Evolutionary conservation across 257 asterid genomes (phyloP).

Genomic region (Oldenlandia corymbosa): DNA sequence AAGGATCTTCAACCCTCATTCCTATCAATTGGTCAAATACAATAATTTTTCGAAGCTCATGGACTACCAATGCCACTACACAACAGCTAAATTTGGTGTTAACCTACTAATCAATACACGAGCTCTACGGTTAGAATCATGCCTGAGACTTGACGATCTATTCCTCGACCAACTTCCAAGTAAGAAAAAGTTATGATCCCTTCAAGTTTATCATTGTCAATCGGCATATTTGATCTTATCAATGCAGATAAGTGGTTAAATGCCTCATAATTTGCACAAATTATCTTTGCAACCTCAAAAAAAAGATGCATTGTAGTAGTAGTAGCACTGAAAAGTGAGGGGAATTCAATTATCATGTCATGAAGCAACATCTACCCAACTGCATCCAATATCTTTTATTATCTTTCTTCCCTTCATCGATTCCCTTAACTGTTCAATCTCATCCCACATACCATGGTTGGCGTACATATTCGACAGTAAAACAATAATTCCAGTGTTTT

Average conservation of each 20-base stretch:
- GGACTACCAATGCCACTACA: neutral
- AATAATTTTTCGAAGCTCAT: neutral
- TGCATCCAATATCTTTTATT: slow-evolving; percentile 70
- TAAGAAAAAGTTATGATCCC: neutral
- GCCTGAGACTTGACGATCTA: neutral
- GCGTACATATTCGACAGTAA: slow-evolving; percentile 76
- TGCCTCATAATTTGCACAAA: too few relatives aligned
- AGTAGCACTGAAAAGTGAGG: neutral
- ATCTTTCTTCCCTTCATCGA: slow-evolving; percentile 49
- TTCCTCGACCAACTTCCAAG: neutral
- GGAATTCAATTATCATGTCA: slow-evolving; percentile 1
- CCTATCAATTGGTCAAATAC: neutral
- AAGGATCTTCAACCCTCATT: too few relatives aligned
- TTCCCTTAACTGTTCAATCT: slow-evolving; percentile 62
- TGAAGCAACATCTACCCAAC: slow-evolving; percentile 35
- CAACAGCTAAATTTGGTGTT: neutral
- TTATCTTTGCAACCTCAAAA: neutral
- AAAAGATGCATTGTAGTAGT: neutral
- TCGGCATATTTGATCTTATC: slow-evolving; percentile 2
- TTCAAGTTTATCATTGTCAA: neutral
- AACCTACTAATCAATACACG: neutral
- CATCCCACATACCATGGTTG: slow-evolving; percentile 66
- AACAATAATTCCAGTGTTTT: slow-evolving; percentile 60
- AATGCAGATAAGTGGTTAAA: too few relatives aligned
- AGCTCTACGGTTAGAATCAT: neutral